Evolutionary conservation across 306 rosid genomes (phyloP).

Genomic region (Begonia peltatifolia): DNA sequence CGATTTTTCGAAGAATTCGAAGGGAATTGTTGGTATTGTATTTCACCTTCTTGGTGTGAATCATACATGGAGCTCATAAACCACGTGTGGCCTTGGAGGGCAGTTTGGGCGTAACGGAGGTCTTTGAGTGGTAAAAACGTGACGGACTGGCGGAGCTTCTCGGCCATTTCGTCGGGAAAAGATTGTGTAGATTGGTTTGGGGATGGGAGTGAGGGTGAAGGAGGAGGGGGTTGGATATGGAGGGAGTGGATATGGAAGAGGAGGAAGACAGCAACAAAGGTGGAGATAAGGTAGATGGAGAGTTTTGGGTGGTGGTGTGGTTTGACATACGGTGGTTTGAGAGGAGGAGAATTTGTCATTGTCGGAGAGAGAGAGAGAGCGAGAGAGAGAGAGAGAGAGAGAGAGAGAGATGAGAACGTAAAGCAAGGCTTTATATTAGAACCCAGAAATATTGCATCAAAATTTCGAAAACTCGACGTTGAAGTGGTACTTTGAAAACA

Average conservation of each 20-base stretch:
- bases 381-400: no score
- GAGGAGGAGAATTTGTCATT: not conserved
- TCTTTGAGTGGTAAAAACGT: conserved; percentile 64
- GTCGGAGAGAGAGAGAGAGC: no score
- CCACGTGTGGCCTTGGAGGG: conserved; percentile 57
- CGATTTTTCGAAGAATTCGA: conserved; percentile 24
- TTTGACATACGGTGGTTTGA: not conserved
- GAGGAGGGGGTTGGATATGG: conserved; percentile 11
- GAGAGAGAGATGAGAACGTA: no score
- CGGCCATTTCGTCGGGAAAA: not conserved
- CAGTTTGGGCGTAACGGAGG: conserved; percentile 22
- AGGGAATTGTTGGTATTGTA: conserved; percentile 59
- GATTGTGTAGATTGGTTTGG: conserved; percentile 8
- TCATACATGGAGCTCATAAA: conserved; percentile 67
- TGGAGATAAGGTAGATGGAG: conserved; percentile 24
- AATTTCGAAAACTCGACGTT: no score
- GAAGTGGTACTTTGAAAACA: no score
- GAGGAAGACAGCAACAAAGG: conserved; percentile 20
- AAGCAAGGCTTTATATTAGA: no score
- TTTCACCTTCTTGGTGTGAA: conserved; percentile 33
- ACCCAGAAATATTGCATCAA: no score
- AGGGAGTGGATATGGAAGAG: conserved; percentile 25
- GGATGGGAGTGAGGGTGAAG: conserved; percentile 11
- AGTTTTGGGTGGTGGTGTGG: conserved; percentile 13
- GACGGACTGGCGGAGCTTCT: conserved; percentile 30